These are phyloP conservation scores for Pisolithus tinctorius DNA, from an alignment of 768 basidiomycete genomes.

Conservation along the genomic window DNA sequence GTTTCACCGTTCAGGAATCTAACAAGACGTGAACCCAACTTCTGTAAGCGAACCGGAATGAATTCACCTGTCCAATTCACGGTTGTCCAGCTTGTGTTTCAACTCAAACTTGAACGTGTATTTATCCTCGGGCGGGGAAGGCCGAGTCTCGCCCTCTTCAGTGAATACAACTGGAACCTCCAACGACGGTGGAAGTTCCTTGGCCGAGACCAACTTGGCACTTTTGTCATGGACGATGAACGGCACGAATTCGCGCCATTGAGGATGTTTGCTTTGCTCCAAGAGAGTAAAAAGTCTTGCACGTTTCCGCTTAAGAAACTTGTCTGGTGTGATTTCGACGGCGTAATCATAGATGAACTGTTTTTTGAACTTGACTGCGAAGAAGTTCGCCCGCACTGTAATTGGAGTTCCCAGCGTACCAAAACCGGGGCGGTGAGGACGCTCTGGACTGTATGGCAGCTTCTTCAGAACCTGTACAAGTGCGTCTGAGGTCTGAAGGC, in stretches of 20 bases:
- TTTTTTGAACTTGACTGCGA: constrained; percentile 37
- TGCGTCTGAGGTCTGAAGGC: constrained; percentile 21
- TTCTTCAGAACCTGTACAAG: constrained; percentile 26
- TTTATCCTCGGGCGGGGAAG: constrained; percentile 23
- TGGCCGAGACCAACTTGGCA: constrained; percentile 36
- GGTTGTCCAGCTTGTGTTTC: constrained; percentile 23
- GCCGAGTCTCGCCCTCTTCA: constrained; percentile 34
- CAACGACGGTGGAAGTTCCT: constrained; percentile 32
- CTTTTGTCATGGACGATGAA: constrained; percentile 36
- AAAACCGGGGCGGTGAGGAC: constrained; percentile 42
- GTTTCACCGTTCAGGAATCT: constrained; percentile 37
- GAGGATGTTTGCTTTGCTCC: constrained; percentile 28
- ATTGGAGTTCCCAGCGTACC: constrained; percentile 35
- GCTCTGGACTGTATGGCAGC: constrained; percentile 24
- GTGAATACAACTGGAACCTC: constrained; percentile 27
- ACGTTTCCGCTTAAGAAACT: constrained; percentile 31
- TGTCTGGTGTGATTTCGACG: constrained; percentile 30
- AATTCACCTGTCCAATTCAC: constrained; percentile 29
- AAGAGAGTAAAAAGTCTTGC: constrained; percentile 38
- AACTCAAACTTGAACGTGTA: constrained; percentile 35
- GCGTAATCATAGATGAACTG: constrained; percentile 40
- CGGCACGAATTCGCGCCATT: constrained; percentile 31
- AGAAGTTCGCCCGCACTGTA: constrained; percentile 45
- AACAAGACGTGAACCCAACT: neutral
- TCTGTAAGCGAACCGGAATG: neutral